Evolutionary conservation across 73 alveolate species (phyloP).

Genomic region (Paramecium sonneborni): DNA sequence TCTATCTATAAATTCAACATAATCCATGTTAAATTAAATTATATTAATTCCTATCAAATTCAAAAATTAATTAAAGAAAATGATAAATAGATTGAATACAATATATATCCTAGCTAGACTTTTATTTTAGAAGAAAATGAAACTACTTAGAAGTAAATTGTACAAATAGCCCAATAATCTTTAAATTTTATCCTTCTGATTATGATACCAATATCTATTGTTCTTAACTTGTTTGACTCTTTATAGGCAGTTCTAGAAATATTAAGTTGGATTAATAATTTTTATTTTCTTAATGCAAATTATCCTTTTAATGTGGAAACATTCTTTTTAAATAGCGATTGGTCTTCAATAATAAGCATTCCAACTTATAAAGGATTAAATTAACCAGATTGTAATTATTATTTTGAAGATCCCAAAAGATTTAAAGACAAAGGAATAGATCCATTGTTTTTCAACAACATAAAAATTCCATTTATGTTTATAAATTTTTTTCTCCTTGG

Average conservation of each 20-base stretch:
- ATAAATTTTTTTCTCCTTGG: background rate
- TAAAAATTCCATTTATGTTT: background rate
- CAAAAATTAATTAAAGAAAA: no score
- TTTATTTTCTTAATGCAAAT: background rate
- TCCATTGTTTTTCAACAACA: constrained; percentile 3
- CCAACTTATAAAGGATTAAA: background rate
- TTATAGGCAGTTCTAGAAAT: background rate
- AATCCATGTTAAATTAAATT: background rate
- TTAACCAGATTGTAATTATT: background rate
- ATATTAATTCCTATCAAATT: no score
- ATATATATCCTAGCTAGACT: background rate
- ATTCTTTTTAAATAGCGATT: background rate
- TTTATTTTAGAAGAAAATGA: background rate
- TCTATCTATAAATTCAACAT: background rate
- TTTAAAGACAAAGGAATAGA: background rate
- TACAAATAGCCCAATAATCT: no score
- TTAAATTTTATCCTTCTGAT: background rate
- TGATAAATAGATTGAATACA: no score
- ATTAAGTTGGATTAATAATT: background rate
- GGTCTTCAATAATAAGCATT: background rate
- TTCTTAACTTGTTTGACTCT: background rate
- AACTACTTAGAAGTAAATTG: no score
- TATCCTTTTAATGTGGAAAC: background rate
- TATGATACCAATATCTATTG: background rate
- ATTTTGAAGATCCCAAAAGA: background rate